phyloP scores from a whole-genome alignment of 1,284 basidiomycete species.

The Xanthoconium separans region DNA sequence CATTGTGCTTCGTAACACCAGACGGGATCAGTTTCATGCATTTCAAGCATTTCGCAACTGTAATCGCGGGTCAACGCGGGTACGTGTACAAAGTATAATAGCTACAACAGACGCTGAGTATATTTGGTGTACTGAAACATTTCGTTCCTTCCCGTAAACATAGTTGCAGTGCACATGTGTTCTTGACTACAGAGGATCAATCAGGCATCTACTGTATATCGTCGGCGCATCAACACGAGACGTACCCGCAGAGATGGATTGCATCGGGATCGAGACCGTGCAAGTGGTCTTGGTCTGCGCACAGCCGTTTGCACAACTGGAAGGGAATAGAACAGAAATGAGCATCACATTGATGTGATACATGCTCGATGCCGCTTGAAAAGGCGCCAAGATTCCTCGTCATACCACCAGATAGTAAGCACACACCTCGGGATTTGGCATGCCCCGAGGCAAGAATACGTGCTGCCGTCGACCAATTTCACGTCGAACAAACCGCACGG shows the following conservation, averaged over 20 bases:
- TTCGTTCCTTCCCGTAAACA: slow-evolving; percentile 42
- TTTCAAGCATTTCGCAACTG: slow-evolving; percentile 48
- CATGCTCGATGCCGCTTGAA: slow-evolving; percentile 43
- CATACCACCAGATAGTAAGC: too few species aligned
- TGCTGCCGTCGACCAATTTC: slow-evolving; percentile 29
- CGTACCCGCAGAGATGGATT: slow-evolving; percentile 61
- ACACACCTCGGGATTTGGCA: slow-evolving; percentile 46
- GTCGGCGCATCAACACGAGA: neutral
- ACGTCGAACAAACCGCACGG: slow-evolving; percentile 43
- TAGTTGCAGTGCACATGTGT: slow-evolving; percentile 43
- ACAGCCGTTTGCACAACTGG: slow-evolving; percentile 53
- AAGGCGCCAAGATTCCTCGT: neutral
- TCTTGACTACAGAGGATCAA: slow-evolving; percentile 38
- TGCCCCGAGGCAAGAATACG: slow-evolving; percentile 42
- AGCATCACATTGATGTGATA: slow-evolving; percentile 50
- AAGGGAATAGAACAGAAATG: slow-evolving; percentile 54
- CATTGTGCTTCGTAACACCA: slow-evolving; percentile 41
- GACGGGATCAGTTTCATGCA: slow-evolving; percentile 48
- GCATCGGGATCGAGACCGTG: slow-evolving; percentile 44
- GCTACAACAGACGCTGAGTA: slow-evolving; percentile 24
- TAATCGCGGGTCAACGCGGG: neutral
- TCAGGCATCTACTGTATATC: neutral
- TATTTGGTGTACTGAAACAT: slow-evolving; percentile 49
- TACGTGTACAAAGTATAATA: neutral
- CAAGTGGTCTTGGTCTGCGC: slow-evolving; percentile 48